These are phyloP conservation scores for Debaryomyces fabryi DNA, from an alignment of 1,139 yeast species.

Conservation along the genomic window DNA sequence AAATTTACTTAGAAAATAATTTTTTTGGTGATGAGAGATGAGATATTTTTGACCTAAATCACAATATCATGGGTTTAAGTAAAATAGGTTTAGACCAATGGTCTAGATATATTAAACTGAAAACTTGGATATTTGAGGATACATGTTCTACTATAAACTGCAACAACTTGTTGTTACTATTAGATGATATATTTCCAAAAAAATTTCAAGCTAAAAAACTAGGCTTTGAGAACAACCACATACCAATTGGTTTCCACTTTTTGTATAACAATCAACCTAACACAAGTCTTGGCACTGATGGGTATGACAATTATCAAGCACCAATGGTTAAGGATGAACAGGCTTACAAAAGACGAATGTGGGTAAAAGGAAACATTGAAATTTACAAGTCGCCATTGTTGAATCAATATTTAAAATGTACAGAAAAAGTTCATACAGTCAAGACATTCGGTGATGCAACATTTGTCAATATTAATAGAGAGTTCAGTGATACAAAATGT, in stretches of 20 bases:
- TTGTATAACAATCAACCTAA: slow-evolving; percentile 61
- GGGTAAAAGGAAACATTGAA: slow-evolving; percentile 72
- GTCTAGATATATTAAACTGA: slow-evolving; percentile 20
- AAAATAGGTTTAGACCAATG: slow-evolving; percentile 15
- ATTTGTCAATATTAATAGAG: slow-evolving; percentile 50
- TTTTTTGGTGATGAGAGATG: slow-evolving; percentile 11
- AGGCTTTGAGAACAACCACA: slow-evolving; percentile 1
- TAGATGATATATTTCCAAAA: slow-evolving; percentile 19
- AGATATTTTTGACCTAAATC: slow-evolving; percentile 1
- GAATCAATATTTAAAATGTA: slow-evolving; percentile 41
- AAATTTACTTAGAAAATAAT: slow-evolving; percentile 4
- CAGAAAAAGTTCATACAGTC: slow-evolving; percentile 45
- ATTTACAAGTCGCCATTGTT: slow-evolving; percentile 37
- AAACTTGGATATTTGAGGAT: slow-evolving; percentile 23
- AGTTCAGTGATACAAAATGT: slow-evolving; percentile 21
- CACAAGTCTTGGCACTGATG: slow-evolving; percentile 60
- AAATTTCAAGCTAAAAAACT: slow-evolving; percentile 10
- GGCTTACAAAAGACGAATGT: slow-evolving; percentile 64
- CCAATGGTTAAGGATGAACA: slow-evolving; percentile 40
- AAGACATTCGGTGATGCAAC: slow-evolving; percentile 37
- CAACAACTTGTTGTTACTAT: slow-evolving; percentile 19
- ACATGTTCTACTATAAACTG: slow-evolving; percentile 22
- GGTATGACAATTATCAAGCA: slow-evolving; percentile 81
- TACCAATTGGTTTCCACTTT: slow-evolving; percentile 64
- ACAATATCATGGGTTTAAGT: background rate